A percentile compares a stretch with the other conserved stretches of the same genome.
These are phyloP conservation scores for Cyberlindnera bimundalis DNA, from an alignment of 805 yeast species.

Conservation along the genomic window DNA sequence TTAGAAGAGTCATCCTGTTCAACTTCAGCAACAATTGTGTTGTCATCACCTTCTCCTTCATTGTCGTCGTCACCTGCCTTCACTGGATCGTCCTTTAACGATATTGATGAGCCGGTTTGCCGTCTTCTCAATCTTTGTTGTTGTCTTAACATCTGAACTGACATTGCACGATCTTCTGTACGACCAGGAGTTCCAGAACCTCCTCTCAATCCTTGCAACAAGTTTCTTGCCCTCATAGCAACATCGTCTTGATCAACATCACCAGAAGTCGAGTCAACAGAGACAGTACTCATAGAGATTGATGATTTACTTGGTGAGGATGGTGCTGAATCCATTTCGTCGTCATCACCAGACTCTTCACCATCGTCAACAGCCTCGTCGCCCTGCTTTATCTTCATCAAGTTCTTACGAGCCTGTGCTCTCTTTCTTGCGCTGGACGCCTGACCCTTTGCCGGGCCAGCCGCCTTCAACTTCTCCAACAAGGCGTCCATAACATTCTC, in stretches of 20 bases:
- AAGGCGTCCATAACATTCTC: conserved; percentile 77
- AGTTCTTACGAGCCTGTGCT: conserved; percentile 67
- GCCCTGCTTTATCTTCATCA: conserved; percentile 38
- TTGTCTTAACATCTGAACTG: conserved; percentile 43
- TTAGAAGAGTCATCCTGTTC: too few relatives aligned
- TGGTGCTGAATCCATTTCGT: conserved; percentile 3
- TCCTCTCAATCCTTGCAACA: conserved; percentile 56
- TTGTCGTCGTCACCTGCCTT: background rate
- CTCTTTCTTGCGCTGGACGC: conserved; percentile 77
- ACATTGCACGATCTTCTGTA: conserved; percentile 32
- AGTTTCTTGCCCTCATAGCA: conserved; percentile 57
- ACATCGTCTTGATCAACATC: conserved; percentile 38
- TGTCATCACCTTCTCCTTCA: conserved; percentile 3
- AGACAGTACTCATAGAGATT: background rate
- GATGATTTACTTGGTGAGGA: conserved; percentile 19
- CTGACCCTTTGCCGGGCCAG: conserved; percentile 76
- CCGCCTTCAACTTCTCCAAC: conserved; percentile 80
- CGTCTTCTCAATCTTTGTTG: conserved; percentile 33
- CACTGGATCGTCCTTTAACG: conserved; percentile 5
- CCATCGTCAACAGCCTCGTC: conserved; percentile 4
- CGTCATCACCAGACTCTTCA: conserved; percentile 20
- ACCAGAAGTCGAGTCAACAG: conserved; percentile 12
- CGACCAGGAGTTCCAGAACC: conserved; percentile 20
- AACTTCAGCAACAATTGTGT: conserved; percentile 1
- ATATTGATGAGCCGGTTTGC: conserved; percentile 13